These are phyloP conservation scores for Elsinoe necatrix DNA, from an alignment of 2,329 filamentous ascomycete species.

Conservation along the genomic window DNA sequence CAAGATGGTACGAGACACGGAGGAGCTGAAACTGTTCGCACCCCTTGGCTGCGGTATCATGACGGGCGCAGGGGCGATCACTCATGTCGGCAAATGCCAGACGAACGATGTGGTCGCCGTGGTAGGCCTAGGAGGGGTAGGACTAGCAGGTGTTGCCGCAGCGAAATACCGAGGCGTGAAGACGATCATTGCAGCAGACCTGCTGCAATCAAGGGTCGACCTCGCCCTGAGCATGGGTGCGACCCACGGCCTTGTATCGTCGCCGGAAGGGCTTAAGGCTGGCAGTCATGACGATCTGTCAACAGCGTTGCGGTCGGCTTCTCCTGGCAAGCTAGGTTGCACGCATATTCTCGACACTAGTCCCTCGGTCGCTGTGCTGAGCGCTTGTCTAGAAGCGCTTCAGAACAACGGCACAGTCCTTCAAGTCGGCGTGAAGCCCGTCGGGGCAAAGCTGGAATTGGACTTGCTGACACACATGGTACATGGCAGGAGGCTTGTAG, in stretches of 20 bases:
- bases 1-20: slow-evolving; percentile 30
- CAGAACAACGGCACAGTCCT: slow-evolving; percentile 39
- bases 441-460: slow-evolving; percentile 32
- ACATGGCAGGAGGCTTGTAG: slow-evolving; percentile 38
- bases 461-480: slow-evolving; percentile 34
- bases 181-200: slow-evolving; percentile 36
- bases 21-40: slow-evolving; percentile 36
- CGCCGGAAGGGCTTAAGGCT: slow-evolving; percentile 24
- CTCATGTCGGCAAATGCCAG: slow-evolving; percentile 33
- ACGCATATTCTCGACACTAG: slow-evolving; percentile 42
- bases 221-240: slow-evolving; percentile 33
- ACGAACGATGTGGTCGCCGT: slow-evolving; percentile 34
- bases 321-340: slow-evolving; percentile 28
- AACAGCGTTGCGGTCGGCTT: slow-evolving; percentile 24
- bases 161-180: slow-evolving; percentile 37
- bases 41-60: slow-evolving; percentile 42
- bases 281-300: slow-evolving; percentile 10
- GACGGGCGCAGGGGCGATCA: slow-evolving; percentile 36
- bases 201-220: slow-evolving; percentile 32
- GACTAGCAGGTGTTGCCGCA: slow-evolving; percentile 41
- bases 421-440: slow-evolving; percentile 39
- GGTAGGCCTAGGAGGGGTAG: slow-evolving; percentile 41
- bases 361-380: slow-evolving; percentile 33
- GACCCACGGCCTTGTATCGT: slow-evolving; percentile 26
- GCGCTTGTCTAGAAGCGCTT: slow-evolving; percentile 34